A percentile compares a stretch with the other conserved stretches of the same genome.
These are phyloP conservation scores for Aspergillus caelatus DNA, from an alignment of 2,329 filamentous ascomycete genomes.

Conservation along the genomic window DNA sequence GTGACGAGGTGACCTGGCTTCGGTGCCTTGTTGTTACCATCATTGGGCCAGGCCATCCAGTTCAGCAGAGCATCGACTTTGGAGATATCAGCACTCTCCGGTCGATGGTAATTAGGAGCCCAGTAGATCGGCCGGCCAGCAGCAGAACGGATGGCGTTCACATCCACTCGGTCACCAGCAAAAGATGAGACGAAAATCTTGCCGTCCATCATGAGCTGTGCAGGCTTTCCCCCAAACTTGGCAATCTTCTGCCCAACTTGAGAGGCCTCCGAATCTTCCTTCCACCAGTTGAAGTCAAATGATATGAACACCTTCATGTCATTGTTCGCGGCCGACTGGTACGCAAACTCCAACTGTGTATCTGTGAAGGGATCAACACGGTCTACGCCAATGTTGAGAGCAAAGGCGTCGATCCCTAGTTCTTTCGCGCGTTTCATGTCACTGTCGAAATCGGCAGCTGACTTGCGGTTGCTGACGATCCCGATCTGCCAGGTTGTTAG, in stretches of 20 bases:
- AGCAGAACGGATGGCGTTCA: conserved; percentile 43
- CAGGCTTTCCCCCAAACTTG: conserved; percentile 47
- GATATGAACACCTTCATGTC: conserved; percentile 60
- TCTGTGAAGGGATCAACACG: conserved; percentile 46
- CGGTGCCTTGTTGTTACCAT: conserved; percentile 53
- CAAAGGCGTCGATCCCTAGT: conserved; percentile 53
- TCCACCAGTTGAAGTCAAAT: conserved; percentile 60
- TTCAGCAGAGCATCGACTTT: conserved; percentile 30
- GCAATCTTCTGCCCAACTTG: conserved; percentile 51
- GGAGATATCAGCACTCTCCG: conserved; percentile 36
- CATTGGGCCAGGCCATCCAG: conserved; percentile 48
- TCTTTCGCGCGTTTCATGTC: conserved; percentile 52
- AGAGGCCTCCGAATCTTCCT: conserved; percentile 34
- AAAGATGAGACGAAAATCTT: conserved; percentile 60
- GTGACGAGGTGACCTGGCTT: conserved; percentile 42
- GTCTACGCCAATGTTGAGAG: conserved; percentile 55
- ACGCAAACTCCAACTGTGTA: conserved; percentile 52
- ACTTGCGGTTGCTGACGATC: conserved; percentile 48
- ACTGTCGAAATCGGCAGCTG: conserved; percentile 49
- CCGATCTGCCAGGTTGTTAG: conserved; percentile 41
- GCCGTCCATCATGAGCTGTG: conserved; percentile 54
- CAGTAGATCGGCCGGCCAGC: conserved; percentile 52
- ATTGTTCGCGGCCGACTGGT: conserved; percentile 51
- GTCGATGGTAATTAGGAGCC: conserved; percentile 55
- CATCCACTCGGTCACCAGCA: conserved; percentile 51